phyloP scores from a whole-genome alignment of 78 protist genomes.

The Pelomyxa schiedti region DNA sequence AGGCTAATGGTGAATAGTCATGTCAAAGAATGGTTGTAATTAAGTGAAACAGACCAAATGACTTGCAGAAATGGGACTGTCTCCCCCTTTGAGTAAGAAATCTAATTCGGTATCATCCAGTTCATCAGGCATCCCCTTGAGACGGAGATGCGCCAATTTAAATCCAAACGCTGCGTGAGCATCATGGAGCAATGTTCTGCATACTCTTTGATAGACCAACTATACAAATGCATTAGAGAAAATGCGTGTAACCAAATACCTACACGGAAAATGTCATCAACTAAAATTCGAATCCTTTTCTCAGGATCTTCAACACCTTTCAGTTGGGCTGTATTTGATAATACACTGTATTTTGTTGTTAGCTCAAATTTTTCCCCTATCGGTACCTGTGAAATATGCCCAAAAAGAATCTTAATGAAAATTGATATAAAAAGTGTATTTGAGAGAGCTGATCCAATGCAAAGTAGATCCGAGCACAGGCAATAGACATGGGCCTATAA shows the following conservation, averaged over 20 bases:
- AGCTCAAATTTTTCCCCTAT: too few relatives aligned
- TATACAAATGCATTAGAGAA: background rate
- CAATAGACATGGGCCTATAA: conserved; percentile 63
- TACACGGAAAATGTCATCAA: conserved; percentile 37
- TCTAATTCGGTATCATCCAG: conserved; percentile 27
- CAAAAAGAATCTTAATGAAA: conserved; percentile 76
- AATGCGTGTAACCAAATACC: background rate
- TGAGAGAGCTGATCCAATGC: conserved; percentile 62
- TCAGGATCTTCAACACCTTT: conserved; percentile 20
- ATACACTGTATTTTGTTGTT: too few relatives aligned
- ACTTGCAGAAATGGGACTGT: conserved; percentile 3
- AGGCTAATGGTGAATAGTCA: too few relatives aligned
- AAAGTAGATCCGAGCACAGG: conserved; percentile 71
- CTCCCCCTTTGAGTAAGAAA: conserved; percentile 47
- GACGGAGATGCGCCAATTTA: conserved; percentile 57
- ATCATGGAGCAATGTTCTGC: conserved; percentile 53
- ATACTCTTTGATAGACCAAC: conserved; percentile 27
- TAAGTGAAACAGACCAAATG: too few relatives aligned
- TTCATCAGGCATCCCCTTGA: conserved; percentile 21
- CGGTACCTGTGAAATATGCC: conserved; percentile 58
- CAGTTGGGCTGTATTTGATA: conserved; percentile 15
- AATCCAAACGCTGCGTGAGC: conserved; percentile 77
- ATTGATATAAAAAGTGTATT: conserved; percentile 79
- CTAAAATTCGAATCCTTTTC: conserved; percentile 48
- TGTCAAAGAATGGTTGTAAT: too few relatives aligned